phyloP scores from a whole-genome alignment of 139 green algal genomes.

The Tetradesmus obliquus region DNA sequence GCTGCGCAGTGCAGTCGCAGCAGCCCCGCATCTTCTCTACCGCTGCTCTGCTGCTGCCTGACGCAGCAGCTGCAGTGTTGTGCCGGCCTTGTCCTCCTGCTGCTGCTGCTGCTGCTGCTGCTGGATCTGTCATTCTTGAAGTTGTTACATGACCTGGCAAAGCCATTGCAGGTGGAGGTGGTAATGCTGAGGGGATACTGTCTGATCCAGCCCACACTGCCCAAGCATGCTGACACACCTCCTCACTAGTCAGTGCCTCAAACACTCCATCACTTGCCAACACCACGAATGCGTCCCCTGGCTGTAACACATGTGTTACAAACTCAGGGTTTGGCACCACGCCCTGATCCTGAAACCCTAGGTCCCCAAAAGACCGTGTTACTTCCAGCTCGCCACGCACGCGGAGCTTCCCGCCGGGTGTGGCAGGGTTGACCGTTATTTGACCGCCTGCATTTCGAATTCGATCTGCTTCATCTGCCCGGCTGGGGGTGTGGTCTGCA shows the following conservation, averaged over 20 bases:
- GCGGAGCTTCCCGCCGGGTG: constrained; percentile 43
- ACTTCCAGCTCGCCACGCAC: constrained; percentile 69
- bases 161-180: constrained; percentile 48
- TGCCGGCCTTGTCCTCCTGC: background rate
- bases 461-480: constrained; percentile 47
- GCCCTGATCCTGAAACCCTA: constrained; percentile 24
- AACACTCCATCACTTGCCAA: constrained; percentile 62
- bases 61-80: background rate
- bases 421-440: background rate
- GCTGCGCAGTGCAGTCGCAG: constrained; percentile 46
- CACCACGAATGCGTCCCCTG: constrained; percentile 46
- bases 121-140: background rate
- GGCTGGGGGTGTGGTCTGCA: constrained; percentile 40
- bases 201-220: constrained; percentile 22
- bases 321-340: constrained; percentile 11
- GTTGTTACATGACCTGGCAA: constrained; percentile 5
- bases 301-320: background rate
- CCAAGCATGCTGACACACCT: constrained; percentile 57
- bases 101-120: background rate
- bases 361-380: constrained; percentile 63
- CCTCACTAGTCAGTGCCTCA: constrained; percentile 50
- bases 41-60: background rate
- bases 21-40: constrained; percentile 21
- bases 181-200: background rate
- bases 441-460: constrained; percentile 46